Base-by-base conservation (phyloP, 306 rosid genomes). In the Mimosa bimucronata region DNA sequence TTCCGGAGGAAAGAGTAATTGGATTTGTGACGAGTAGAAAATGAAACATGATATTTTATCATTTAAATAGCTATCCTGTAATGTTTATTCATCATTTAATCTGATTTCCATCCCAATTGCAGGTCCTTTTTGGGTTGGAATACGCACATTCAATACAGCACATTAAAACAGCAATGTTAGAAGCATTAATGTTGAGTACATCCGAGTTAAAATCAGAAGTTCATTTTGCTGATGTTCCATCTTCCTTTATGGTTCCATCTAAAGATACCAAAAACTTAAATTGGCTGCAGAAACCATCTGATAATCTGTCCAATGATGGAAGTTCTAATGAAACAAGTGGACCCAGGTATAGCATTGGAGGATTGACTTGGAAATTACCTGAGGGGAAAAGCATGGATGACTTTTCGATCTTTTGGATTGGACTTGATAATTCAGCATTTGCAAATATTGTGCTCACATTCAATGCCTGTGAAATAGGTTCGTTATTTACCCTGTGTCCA, bases 61-160 rank as follows among this genome's bases (percentile, higher is more conserved):
- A 45, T 77, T 30, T 30, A 44, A 64, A n/a, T 42, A 40, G 19
- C 71, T 60, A 75, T 75, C 11, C 13, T 19, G 66, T 41, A 28
- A 42, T 60, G 79, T 8, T 72, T 7, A 18, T 48, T 2, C 10
- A 55, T 14, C 50, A 74, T 68, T 75, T 52, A 19, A 16, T 75
- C 61, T 66, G 7, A 55, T 71, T 68, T 73, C 77, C 55, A 65
- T 79, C 57, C 37, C 29, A 57, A 83, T 10, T 83, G 81, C 81
- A 94, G 98, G 97, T 94, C 45, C 98, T 94, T 72, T 94, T 74
- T 80, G 97, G 97, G 75, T 73, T 91, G 85, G 97, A 94, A 79
- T 94, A 92, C 74, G 85, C 89, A 21, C 89, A 89, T 84, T 79
- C 89, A 34, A 79, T 90, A 28, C 62, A 48, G 62, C 83, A 81